Base-by-base conservation (phyloP, 306 rosid genomes). In the Astragalus glycyphyllos region DNA sequence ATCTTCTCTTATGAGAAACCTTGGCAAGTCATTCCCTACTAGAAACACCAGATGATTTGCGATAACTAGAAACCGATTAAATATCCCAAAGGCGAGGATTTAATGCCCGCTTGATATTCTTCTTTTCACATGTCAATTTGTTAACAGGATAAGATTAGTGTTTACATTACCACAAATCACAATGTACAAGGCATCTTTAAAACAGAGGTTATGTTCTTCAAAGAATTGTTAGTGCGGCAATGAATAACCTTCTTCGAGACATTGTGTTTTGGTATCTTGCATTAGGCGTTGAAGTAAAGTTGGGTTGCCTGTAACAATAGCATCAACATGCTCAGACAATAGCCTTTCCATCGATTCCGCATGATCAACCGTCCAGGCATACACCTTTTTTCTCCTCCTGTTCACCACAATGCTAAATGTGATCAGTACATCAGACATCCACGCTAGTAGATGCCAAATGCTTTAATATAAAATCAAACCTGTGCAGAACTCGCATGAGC, bases 341-440 rank as follows among this genome's bases (percentile, higher is more conserved):
- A 92, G 56, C 35, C 41, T 85, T 51, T 79, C 73, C 98, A 92
- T 88, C 48, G 98, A 85, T 50, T 82, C 87, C 37, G 3, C 58
- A 79, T 90, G 96, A 26, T 92, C 97, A 32, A 90, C 96, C 12
- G 98, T 92, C 98, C 98, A 92, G 8, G 97, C 91, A 74, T 82
- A 92, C 41, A 82, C 93, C 82, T 83, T 88, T 83, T 85, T 92
- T 6, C 84, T 86, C 71, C 90, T 90, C 84, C 98, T 90, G 84
- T 66, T 58, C 8, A 58, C 38, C 71, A 77, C 14, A 26, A 45
- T 0, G 66, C 40, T 55, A 73, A 78, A 29, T 58, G 45, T 11
- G 68, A 47, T 79, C 45, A 71, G 10, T 16, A 58, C 58, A 26
- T 11, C 31, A 29, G 17, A n/a, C 71, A 29, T 56, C 40, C 60